Evolutionary conservation across 2,329 filamentous ascomycete genomes (phyloP), one percentile per base, ranked within the genome.

Genomic region (Cryphonectria nitschkei): DNA sequence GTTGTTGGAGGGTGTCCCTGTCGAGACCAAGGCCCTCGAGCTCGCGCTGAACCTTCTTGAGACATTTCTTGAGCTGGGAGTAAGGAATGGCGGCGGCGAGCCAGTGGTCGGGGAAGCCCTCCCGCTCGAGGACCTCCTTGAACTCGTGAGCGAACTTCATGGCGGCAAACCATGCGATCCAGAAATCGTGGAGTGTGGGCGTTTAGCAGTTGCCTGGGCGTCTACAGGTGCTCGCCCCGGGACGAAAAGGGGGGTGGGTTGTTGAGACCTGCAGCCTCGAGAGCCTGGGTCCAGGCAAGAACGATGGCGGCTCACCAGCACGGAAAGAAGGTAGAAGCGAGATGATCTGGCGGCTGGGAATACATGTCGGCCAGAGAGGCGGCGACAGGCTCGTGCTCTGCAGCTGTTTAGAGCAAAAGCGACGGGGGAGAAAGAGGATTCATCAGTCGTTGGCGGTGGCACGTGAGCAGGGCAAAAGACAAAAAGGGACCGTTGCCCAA

Each of bases 61-160:
- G 91, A 81, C 92, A 93, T 83, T 97, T 97, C 81, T 97, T 97
- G 70, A 97, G 87, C 80, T 94, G 89, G 61, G 91, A 88, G 79
- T 97, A 97, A 2, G 92, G 93, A 73, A 97, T 93, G 65, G 94
- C 93, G 39, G 89, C 90, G 61, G 91, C 86, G 65, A 94, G 82
- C 88, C 88, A 90, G 77, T 91, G 89, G 65, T 87, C 82, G 9
- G 94, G 94, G 78, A 94, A 97, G 74, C 88, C 91, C 80, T 93
- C 91, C 74, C 84, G 87, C 73, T 88, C 84, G 73, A 97, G 85
- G 65, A 87, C 86, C 76, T 91, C 87, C 78, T 90, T 89, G 79
- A 94, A 96, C 77, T 90, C 88, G 78, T 92, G 92, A 39, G 90
- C 93, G 81, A 97, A 97, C 85, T 97, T 97, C 94, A 97, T 97